These are phyloP conservation scores for Spatholobus suberectus DNA, from an alignment of 306 rosid genomes.

Conservation along the genomic window DNA sequence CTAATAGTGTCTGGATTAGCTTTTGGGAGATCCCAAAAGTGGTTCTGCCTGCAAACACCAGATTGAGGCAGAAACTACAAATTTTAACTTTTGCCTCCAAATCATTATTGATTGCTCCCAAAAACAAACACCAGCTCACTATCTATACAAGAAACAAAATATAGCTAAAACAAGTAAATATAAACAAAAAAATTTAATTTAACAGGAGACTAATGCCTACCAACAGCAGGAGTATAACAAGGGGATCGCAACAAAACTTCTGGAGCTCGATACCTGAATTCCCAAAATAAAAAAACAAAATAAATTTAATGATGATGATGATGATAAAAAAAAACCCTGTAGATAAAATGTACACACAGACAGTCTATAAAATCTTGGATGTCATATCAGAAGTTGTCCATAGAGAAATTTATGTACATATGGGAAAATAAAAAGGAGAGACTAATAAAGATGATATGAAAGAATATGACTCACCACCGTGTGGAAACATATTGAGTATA, in stretches of 20 bases:
- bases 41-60: constrained; percentile 2
- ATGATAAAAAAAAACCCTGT: not conserved
- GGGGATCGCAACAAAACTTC: constrained; percentile 83
- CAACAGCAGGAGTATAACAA: constrained; percentile 83
- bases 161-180: not conserved
- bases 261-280: constrained; percentile 85
- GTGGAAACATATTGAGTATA: constrained; percentile 95
- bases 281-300: constrained; percentile 31
- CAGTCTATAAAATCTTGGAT: constrained; percentile 15
- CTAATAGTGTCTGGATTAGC: not conserved
- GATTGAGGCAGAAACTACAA: constrained; percentile 33
- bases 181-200: constrained; percentile 7
- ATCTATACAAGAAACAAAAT: not conserved
- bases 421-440: constrained; percentile 15
- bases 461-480: constrained; percentile 77
- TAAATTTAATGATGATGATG: not conserved
- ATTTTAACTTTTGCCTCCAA: constrained; percentile 21
- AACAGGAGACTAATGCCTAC: constrained; percentile 51
- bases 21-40: constrained; percentile 22
- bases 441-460: constrained; percentile 4
- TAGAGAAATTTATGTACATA: not conserved
- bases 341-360: not conserved
- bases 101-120: constrained; percentile 13
- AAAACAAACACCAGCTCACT: constrained; percentile 10
- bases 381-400: not conserved